These are phyloP conservation scores for Ulota crispa DNA, from an alignment of 225 moss, liverwort and hornwort genomes.

Conservation along the genomic window DNA sequence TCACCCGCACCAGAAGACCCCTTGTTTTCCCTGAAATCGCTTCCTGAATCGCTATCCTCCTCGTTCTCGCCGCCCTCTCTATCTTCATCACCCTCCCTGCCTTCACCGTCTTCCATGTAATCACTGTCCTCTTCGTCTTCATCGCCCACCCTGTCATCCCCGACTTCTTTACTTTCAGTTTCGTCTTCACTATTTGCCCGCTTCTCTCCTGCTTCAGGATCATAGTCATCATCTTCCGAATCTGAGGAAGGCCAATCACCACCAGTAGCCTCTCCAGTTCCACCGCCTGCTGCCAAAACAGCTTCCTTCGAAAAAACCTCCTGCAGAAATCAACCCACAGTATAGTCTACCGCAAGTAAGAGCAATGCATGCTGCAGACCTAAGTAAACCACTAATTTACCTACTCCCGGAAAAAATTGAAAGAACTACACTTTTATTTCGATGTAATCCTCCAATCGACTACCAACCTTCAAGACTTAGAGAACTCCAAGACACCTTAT, in stretches of 20 bases:
- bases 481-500: background rate
- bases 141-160: conserved; percentile 3
- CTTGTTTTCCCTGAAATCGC: conserved; percentile 51
- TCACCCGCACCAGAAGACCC: conserved; percentile 52
- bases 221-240: conserved; percentile 88
- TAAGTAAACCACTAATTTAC: conserved; percentile 4
- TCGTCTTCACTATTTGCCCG: conserved; percentile 32
- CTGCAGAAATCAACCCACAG: conserved; percentile 35
- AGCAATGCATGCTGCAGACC: background rate
- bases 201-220: conserved; percentile 66
- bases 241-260: conserved; percentile 94
- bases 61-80: conserved; percentile 26
- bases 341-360: background rate
- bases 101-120: conserved; percentile 18
- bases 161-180: conserved; percentile 37
- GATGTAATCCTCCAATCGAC: background rate
- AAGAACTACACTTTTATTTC: background rate
- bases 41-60: conserved; percentile 51
- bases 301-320: conserved; percentile 66
- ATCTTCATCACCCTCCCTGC: conserved; percentile 8
- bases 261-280: conserved; percentile 37
- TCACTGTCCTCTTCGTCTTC: conserved; percentile 40
- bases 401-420: background rate
- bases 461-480: background rate
- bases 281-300: conserved; percentile 50